Evolutionary conservation across 108 stramenopile genomes (phyloP).

Genomic region (Ochromonas danica): DNA sequence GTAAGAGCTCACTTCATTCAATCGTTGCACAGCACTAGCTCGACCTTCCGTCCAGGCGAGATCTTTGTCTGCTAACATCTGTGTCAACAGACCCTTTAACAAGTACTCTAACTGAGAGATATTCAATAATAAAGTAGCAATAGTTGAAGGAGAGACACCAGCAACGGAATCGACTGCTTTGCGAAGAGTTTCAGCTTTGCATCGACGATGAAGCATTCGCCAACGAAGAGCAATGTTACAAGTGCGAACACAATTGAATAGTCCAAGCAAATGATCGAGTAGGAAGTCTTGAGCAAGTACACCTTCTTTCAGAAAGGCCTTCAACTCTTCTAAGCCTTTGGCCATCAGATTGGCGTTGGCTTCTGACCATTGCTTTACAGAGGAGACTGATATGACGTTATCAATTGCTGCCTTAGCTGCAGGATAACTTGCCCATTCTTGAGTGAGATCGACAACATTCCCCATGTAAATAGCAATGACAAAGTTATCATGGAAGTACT

Average conservation of each 20-base stretch:
- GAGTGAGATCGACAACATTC: constrained; percentile 57
- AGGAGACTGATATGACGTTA: constrained; percentile 44
- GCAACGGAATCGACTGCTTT: background rate
- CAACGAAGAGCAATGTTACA: constrained; percentile 64
- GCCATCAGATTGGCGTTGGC: constrained; percentile 51
- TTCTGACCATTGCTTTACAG: constrained; percentile 46
- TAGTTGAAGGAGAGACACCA: background rate
- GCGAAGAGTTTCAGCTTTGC: background rate
- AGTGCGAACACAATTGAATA: constrained; percentile 54
- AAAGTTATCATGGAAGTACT: constrained; percentile 68
- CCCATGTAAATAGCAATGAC: constrained; percentile 62
- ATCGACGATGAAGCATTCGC: constrained; percentile 65
- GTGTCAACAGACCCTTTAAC: constrained; percentile 52
- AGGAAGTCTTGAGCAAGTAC: constrained; percentile 57
- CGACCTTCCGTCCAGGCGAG: constrained; percentile 55
- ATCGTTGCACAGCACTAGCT: constrained; percentile 39
- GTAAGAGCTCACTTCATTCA: constrained; percentile 57
- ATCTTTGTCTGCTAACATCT: constrained; percentile 54
- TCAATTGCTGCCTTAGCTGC: constrained; percentile 57
- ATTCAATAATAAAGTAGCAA: constrained; percentile 61
- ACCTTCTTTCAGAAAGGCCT: constrained; percentile 45
- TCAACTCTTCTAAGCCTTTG: constrained; percentile 48
- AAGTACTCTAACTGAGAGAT: constrained; percentile 62
- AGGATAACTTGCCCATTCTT: constrained; percentile 58
- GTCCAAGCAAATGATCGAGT: constrained; percentile 50